Conservation (phyloP, 305 asterid species). For the Ilex paraguariensis region DNA sequence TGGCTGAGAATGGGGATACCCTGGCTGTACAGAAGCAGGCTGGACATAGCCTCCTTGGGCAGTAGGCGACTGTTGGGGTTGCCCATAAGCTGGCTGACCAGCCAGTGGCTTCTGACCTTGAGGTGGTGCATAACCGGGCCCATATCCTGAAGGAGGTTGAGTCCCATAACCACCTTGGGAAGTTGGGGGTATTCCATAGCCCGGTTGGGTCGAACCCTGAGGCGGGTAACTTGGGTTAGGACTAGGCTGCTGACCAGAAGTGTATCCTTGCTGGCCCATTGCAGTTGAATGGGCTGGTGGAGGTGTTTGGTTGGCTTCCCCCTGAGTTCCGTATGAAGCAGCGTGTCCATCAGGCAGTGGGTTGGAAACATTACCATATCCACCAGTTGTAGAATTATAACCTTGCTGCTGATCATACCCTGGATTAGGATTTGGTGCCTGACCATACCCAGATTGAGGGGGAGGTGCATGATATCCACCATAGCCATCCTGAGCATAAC, state of each 20-base stretch:
- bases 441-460: constrained; percentile 49
- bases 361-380: constrained; percentile 41
- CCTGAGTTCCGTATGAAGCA: constrained; percentile 51
- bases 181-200: constrained; percentile 48
- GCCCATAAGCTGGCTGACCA: constrained; percentile 28
- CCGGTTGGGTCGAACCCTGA: constrained; percentile 48
- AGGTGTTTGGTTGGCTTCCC: constrained; percentile 56
- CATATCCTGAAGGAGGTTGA: constrained; percentile 36
- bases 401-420: constrained; percentile 83
- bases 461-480: constrained; percentile 44
- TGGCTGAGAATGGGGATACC: constrained; percentile 15
- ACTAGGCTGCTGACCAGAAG: constrained; percentile 34
- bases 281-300: constrained; percentile 45
- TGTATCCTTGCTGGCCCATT: constrained; percentile 33
- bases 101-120: constrained; percentile 30
- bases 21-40: constrained; percentile 26
- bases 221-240: constrained; percentile 37
- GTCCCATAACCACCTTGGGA: constrained; percentile 63
- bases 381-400: constrained; percentile 38
- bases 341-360: constrained; percentile 41
- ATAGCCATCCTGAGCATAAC: constrained; percentile 64
- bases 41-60: constrained; percentile 39
- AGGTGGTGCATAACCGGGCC: constrained; percentile 25
- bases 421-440: constrained; percentile 36
- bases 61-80: constrained; percentile 41